Conservation (phyloP, 345 rosid species). For the Rhizophora apiculata region DNA sequence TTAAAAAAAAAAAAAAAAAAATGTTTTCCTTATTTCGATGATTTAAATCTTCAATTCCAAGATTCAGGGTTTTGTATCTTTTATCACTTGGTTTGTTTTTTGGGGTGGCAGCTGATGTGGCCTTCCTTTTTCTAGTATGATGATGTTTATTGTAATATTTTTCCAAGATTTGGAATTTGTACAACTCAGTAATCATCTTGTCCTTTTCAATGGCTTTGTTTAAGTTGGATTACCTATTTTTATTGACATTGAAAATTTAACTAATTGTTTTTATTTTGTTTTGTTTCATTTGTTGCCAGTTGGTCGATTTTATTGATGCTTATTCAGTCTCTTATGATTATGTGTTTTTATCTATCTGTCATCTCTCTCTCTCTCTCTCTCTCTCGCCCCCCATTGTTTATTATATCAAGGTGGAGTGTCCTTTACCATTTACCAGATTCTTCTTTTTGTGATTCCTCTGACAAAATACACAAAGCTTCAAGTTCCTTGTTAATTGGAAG, state of each 20-base stretch:
- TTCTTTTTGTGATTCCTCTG: not conserved
- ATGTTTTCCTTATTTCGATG: not conserved
- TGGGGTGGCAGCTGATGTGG: too few species aligned
- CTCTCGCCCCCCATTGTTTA: not conserved
- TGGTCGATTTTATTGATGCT: conserved; percentile 33
- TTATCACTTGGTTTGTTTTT: conserved; percentile 1
- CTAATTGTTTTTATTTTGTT: conserved; percentile 18
- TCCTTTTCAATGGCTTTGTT: conserved; percentile 21
- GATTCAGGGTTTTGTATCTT: not conserved
- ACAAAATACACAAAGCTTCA: not conserved
- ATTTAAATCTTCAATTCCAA: conserved; percentile 4
- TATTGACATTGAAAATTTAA: conserved; percentile 12
- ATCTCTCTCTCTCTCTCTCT: not conserved
- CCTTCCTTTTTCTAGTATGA: not conserved
- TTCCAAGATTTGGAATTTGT: conserved; percentile 11
- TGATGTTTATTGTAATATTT: not conserved
- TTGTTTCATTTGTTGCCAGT: conserved; percentile 15
- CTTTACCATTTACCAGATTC: not conserved
- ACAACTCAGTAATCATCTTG: not conserved
- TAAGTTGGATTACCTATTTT: not conserved
- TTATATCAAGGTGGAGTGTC: not conserved
- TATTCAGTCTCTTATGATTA: conserved; percentile 16
- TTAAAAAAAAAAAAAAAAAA: too few species aligned
- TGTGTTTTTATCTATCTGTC: not conserved
- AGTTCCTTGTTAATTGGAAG: conserved; percentile 6